Conservation (phyloP, 2,329 filamentous ascomycete genomes). For the Epichloe scottii region DNA sequence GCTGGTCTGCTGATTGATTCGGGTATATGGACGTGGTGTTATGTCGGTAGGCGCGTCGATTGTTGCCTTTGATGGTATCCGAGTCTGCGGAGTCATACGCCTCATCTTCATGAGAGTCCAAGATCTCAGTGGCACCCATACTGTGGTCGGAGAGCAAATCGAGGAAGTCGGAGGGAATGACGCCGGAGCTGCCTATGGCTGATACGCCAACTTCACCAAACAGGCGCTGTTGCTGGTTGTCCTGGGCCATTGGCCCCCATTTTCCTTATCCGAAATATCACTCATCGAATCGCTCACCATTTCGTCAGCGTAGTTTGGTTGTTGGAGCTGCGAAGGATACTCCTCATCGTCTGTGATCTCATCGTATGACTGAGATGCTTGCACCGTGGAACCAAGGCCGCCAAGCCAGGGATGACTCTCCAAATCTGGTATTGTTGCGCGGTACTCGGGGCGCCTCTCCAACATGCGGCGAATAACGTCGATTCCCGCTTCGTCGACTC, state of each 20-base stretch:
- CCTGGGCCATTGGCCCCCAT: slow-evolving; percentile 54
- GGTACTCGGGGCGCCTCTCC: slow-evolving; percentile 62
- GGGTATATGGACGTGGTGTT: slow-evolving; percentile 27
- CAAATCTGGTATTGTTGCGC: slow-evolving; percentile 61
- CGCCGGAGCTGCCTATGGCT: slow-evolving; percentile 40
- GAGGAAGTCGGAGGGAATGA: slow-evolving; percentile 33
- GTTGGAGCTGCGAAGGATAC: slow-evolving; percentile 45
- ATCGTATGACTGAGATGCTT: slow-evolving; percentile 38
- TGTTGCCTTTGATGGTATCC: slow-evolving; percentile 15
- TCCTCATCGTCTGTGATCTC: slow-evolving; percentile 50
- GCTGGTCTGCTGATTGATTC: slow-evolving; percentile 32
- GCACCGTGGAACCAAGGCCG: slow-evolving; percentile 16
- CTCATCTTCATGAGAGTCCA: slow-evolving; percentile 30
- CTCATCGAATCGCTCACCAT: slow-evolving; percentile 30
- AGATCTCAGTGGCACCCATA: slow-evolving; percentile 27
- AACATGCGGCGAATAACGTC: slow-evolving; percentile 71
- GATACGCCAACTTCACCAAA: slow-evolving; percentile 45
- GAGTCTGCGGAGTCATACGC: slow-evolving; percentile 33
- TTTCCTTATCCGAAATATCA: slow-evolving; percentile 73
- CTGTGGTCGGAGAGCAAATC: slow-evolving; percentile 34
- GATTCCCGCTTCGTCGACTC: slow-evolving; percentile 54
- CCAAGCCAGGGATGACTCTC: slow-evolving; percentile 64
- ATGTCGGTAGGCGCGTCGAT: slow-evolving; percentile 12
- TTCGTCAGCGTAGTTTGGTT: slow-evolving; percentile 21
- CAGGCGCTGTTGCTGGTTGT: slow-evolving; percentile 26